phyloP scores from a whole-genome alignment of 202 grass and related monocot species.

The Hordeum pubiflorum region DNA sequence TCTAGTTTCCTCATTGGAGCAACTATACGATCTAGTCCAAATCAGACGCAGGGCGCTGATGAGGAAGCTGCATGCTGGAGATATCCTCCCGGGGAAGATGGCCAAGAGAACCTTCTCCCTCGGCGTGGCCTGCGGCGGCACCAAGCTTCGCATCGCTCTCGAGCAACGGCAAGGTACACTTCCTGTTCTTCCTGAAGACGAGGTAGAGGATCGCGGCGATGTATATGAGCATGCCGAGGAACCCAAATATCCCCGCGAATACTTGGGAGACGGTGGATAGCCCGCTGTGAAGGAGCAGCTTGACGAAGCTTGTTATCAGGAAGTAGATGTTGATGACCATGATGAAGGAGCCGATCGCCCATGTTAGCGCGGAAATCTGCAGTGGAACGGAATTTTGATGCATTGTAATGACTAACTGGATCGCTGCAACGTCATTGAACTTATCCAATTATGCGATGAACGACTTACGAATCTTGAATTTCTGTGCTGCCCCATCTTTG shows the following conservation, averaged over 20 bases:
- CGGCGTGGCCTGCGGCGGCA: background rate
- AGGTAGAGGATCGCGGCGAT: constrained; percentile 65
- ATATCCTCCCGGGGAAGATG: constrained; percentile 88
- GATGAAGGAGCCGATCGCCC: constrained; percentile 67
- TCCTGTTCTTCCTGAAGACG: constrained; percentile 68
- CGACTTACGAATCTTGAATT: constrained; percentile 66
- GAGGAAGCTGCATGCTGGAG: constrained; percentile 87
- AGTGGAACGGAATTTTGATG: background rate
- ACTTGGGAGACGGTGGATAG: constrained; percentile 51
- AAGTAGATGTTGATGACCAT: constrained; percentile 82
- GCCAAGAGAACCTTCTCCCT: constrained; percentile 34
- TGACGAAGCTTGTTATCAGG: constrained; percentile 59
- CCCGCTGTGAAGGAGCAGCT: constrained; percentile 52
- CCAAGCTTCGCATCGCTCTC: constrained; percentile 33
- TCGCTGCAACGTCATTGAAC: background rate
- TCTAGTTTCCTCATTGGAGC: constrained; percentile 1
- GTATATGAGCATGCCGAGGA: constrained; percentile 82
- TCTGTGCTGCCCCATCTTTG: constrained; percentile 76
- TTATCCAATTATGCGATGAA: background rate
- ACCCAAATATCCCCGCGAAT: constrained; percentile 74
- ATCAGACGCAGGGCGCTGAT: constrained; percentile 38
- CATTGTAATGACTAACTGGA: background rate
- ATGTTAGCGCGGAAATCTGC: constrained; percentile 67
- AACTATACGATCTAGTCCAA: constrained; percentile 38
- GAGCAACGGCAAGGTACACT: constrained; percentile 49